Evolutionary conservation across 2,329 filamentous ascomycete species (phyloP).

Genomic region (Xylariales sp.): DNA sequence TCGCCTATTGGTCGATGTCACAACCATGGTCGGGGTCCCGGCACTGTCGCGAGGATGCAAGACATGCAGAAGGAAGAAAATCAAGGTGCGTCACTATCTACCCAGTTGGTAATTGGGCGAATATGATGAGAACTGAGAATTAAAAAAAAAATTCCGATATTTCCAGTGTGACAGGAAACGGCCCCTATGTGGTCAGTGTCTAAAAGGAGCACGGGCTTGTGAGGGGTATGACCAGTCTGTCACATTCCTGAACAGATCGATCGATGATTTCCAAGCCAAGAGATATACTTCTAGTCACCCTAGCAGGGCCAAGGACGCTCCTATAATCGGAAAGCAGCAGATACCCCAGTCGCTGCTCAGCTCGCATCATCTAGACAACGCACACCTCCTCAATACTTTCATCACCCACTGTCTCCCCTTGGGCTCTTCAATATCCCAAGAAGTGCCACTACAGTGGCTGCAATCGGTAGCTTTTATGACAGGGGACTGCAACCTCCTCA

Average conservation of each 20-base stretch:
- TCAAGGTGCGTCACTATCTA: too few species aligned
- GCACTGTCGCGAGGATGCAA: neutral
- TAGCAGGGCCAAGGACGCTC: too few species aligned
- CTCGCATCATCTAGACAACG: neutral
- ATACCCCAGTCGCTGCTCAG: too few species aligned
- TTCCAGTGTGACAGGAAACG: neutral
- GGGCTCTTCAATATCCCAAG: neutral
- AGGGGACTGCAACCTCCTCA: neutral
- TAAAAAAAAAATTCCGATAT: too few species aligned
- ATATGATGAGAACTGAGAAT: too few species aligned
- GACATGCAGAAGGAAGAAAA: neutral
- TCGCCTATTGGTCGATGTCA: too few species aligned
- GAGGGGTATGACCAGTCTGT: neutral
- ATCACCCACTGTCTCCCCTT: neutral
- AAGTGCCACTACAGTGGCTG: neutral
- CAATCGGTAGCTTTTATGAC: neutral
- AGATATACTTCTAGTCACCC: too few species aligned
- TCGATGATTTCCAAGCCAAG: too few species aligned
- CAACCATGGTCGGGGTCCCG: neutral
- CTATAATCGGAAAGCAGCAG: too few species aligned
- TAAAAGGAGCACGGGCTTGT: neutral
- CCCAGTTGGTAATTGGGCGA: too few species aligned
- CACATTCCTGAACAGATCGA: neutral
- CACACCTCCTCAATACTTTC: neutral
- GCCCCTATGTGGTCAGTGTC: neutral